phyloP scores from a whole-genome alignment of 2,329 filamentous ascomycete genomes.

The Aspergillus oerlinghausenensis region DNA sequence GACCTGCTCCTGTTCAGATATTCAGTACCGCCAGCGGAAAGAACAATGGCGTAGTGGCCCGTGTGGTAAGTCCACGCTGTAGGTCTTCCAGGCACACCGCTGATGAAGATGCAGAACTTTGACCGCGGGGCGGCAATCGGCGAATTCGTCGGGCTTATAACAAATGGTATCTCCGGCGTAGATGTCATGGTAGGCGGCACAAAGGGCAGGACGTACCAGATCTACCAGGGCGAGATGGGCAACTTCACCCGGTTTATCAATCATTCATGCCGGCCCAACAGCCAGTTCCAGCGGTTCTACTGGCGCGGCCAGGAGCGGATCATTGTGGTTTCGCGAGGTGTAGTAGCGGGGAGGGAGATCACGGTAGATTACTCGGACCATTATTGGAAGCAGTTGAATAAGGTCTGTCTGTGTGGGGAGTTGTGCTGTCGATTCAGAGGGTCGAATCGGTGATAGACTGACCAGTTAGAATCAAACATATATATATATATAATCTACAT shows the following conservation, averaged over 20 bases:
- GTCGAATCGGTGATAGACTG: background rate
- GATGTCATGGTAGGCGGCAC: constrained; percentile 53
- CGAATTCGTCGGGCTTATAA: constrained; percentile 54
- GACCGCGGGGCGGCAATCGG: constrained; percentile 51
- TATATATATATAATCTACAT: background rate
- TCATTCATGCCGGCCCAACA: constrained; percentile 55
- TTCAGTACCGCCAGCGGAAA: constrained; percentile 50
- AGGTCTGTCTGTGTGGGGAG: constrained; percentile 53
- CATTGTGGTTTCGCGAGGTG: constrained; percentile 53
- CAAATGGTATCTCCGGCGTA: constrained; percentile 47
- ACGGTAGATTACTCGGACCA: constrained; percentile 57
- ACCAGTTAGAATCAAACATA: background rate
- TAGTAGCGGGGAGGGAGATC: constrained; percentile 51
- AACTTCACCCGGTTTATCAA: constrained; percentile 59
- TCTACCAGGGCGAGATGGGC: constrained; percentile 52
- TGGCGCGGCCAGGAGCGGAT: constrained; percentile 54
- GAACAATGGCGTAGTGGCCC: constrained; percentile 49
- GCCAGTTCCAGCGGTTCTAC: constrained; percentile 54
- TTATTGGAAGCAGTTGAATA: constrained; percentile 55
- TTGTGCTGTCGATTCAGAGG: constrained; percentile 40
- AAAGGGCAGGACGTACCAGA: constrained; percentile 45
- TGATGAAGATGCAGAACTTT: constrained; percentile 37
- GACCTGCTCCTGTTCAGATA: constrained; percentile 47
- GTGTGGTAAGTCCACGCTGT: constrained; percentile 13
- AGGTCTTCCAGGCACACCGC: too few relatives aligned